Evolutionary conservation across 208 protist genomes (phyloP).

Genomic region (Leishmania gerbilli): DNA sequence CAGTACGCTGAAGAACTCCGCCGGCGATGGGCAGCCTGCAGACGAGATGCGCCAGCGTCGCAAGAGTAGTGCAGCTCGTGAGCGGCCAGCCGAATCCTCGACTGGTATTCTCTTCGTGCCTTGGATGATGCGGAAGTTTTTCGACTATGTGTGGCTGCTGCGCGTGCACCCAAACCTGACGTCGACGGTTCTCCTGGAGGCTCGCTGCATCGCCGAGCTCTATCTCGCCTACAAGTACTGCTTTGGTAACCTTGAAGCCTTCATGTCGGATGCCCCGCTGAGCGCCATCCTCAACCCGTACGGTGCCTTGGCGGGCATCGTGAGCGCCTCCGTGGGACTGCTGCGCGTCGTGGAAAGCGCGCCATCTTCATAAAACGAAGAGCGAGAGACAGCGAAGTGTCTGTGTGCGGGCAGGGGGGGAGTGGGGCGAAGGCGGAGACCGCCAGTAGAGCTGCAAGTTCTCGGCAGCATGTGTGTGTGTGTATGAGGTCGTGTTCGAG

Average conservation of each 20-base stretch:
- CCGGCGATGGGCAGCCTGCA: neutral
- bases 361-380: conserved; percentile 34
- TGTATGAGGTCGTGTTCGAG: neutral
- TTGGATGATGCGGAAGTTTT: conserved; percentile 72
- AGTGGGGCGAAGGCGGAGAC: neutral
- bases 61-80: neutral
- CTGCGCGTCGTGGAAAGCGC: conserved; percentile 76
- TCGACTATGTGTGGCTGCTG: conserved; percentile 83
- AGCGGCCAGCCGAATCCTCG: neutral
- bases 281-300: conserved; percentile 50
- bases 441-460: neutral
- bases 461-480: neutral
- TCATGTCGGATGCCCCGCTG: conserved; percentile 58
- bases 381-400: neutral
- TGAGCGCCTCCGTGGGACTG: conserved; percentile 70
- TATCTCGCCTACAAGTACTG: conserved; percentile 85
- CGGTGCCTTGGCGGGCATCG: conserved; percentile 64
- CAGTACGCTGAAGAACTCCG: neutral
- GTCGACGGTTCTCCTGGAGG: conserved; percentile 70
- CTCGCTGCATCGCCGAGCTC: conserved; percentile 78
- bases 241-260: conserved; percentile 73
- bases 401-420: neutral
- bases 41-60: neutral
- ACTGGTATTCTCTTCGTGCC: conserved; percentile 70
- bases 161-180: conserved; percentile 74